Conservation (phyloP, 176 grass and related monocot genomes). For the Chrysopogon serrulatus region DNA sequence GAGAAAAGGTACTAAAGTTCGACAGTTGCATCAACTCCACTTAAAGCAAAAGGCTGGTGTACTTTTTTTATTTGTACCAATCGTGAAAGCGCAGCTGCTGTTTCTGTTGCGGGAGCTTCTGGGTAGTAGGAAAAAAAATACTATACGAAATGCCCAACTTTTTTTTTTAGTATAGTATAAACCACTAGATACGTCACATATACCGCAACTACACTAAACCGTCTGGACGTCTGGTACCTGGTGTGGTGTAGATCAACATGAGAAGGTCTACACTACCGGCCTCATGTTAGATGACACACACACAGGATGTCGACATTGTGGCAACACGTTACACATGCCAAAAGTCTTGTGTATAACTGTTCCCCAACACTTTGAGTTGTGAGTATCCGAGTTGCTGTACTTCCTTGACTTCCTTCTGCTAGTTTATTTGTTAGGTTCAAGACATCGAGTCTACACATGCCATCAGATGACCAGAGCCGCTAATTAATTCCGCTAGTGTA, state of each 20-base stretch:
- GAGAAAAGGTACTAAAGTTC: neutral
- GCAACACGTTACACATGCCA: neutral
- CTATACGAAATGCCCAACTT: neutral
- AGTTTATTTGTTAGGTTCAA: neutral
- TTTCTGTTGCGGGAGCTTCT: neutral
- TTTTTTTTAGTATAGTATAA: neutral
- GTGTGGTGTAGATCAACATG: neutral
- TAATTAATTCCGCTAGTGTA: neutral
- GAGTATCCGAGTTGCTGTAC: neutral
- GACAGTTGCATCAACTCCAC: neutral
- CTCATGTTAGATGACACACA: neutral
- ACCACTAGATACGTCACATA: neutral
- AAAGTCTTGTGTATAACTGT: neutral
- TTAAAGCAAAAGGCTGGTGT: neutral
- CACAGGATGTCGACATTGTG: conserved; percentile 28
- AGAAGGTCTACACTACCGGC: neutral
- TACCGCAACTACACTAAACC: neutral
- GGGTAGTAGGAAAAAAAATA: too few species aligned
- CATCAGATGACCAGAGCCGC: neutral
- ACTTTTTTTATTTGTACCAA: neutral
- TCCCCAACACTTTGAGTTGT: neutral
- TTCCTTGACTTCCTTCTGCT: neutral
- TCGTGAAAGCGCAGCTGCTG: neutral
- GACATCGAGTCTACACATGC: neutral
- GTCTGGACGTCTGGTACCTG: neutral